phyloP scores from a whole-genome alignment of 73 alveolate species.

The Diophrys appendiculata region DNA sequence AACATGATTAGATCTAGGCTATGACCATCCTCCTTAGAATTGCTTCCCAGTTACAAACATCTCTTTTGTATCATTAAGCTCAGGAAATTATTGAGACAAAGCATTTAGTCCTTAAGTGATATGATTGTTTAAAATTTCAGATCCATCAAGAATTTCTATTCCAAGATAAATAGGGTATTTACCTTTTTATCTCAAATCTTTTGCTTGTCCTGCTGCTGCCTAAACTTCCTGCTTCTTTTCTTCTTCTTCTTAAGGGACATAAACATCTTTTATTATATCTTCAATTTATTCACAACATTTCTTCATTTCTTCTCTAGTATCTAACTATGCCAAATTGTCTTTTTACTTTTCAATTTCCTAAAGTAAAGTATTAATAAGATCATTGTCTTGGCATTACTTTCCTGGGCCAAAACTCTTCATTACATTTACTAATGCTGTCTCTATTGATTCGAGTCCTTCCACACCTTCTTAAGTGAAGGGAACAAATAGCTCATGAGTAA shows the following conservation, averaged over 20 bases:
- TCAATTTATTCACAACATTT: too few species aligned
- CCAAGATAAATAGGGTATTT: background rate
- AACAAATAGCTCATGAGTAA: background rate
- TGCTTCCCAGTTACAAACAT: background rate
- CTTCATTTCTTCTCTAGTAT: background rate
- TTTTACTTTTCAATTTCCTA: background rate
- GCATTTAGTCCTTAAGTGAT: background rate
- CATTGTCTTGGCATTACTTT: background rate
- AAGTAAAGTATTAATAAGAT: background rate
- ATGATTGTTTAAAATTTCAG: too few species aligned
- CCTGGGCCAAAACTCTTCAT: background rate
- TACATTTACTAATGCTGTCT: background rate
- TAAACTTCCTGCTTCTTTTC: background rate
- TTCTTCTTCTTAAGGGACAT: background rate
- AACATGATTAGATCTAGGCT: slow-evolving; percentile 8
- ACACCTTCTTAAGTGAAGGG: slow-evolving; percentile 6
- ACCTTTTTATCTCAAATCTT: background rate
- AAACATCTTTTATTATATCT: background rate
- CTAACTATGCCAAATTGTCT: background rate
- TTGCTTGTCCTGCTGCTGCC: background rate
- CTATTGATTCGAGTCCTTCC: background rate
- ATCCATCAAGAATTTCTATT: background rate
- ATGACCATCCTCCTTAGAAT: slow-evolving; percentile 12
- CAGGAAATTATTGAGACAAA: too few species aligned
- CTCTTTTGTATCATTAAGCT: too few species aligned